Conservation (phyloP, 768 basidiomycete species). For the Lactarius quietus region DNA sequence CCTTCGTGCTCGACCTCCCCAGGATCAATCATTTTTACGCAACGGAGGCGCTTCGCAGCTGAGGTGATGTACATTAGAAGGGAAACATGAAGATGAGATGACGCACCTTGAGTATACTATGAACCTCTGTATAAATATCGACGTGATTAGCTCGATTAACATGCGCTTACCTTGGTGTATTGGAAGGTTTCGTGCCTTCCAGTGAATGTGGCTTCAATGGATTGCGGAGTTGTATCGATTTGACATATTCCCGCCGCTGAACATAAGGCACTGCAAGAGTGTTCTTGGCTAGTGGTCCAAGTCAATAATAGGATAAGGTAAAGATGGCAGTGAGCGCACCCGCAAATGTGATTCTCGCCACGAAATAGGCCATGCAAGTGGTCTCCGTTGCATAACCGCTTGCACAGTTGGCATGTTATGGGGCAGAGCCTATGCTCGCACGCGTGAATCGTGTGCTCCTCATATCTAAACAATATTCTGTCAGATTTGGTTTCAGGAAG, state of each 20-base stretch:
- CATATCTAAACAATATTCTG: slow-evolving; percentile 35
- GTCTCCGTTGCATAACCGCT: slow-evolving; percentile 43
- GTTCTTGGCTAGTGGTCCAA: slow-evolving; percentile 43
- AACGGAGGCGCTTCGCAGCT: slow-evolving; percentile 51
- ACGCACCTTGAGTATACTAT: slow-evolving; percentile 52
- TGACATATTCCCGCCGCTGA: slow-evolving; percentile 49
- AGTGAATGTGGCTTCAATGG: slow-evolving; percentile 58
- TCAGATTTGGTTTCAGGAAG: not conserved
- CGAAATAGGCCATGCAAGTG: slow-evolving; percentile 51
- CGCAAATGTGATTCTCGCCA: slow-evolving; percentile 50
- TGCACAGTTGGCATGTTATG: slow-evolving; percentile 51
- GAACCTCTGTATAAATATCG: too few relatives aligned
- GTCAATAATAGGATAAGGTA: not conserved
- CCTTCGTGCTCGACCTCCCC: slow-evolving; percentile 43
- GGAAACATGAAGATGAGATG: not conserved
- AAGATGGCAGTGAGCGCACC: slow-evolving; percentile 35
- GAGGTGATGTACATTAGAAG: not conserved
- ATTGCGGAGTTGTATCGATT: slow-evolving; percentile 55
- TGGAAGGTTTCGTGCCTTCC: slow-evolving; percentile 57
- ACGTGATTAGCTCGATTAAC: not conserved
- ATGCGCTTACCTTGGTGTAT: slow-evolving; percentile 51
- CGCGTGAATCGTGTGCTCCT: slow-evolving; percentile 42
- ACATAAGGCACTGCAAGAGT: slow-evolving; percentile 45
- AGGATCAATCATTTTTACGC: slow-evolving; percentile 44
- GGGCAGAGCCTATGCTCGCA: slow-evolving; percentile 55